Conservation (phyloP, 176 grass and related monocot genomes). For the Oryza punctata region DNA sequence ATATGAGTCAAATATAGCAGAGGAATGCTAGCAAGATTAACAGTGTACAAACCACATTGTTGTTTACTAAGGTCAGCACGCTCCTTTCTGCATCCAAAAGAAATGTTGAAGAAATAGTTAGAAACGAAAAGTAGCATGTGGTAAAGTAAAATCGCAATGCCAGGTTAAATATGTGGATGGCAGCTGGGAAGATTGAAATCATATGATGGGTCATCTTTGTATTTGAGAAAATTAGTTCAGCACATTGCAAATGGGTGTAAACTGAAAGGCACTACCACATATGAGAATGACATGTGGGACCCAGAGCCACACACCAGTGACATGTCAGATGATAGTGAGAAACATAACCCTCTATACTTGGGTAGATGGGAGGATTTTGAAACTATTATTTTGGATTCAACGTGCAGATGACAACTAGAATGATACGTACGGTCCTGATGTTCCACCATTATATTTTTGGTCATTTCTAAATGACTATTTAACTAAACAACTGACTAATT, state of each 20-base stretch:
- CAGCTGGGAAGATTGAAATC: background rate
- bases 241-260: background rate
- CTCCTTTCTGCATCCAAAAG: constrained; percentile 73
- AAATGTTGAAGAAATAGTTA: constrained; percentile 39
- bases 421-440: background rate
- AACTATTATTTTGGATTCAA: background rate
- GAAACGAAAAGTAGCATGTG: background rate
- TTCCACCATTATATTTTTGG: background rate
- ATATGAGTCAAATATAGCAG: constrained; percentile 25
- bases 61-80: constrained; percentile 52
- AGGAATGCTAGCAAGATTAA: constrained; percentile 18
- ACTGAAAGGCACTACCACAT: background rate
- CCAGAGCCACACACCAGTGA: background rate
- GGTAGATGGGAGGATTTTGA: background rate
- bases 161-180: background rate
- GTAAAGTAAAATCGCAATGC: background rate
- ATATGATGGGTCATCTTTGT: background rate
- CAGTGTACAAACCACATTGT: constrained; percentile 59
- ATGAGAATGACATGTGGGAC: background rate
- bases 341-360: background rate
- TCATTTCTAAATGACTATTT: background rate
- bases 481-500: background rate
- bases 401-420: background rate
- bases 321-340: background rate
- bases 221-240: background rate